Evolutionary conservation across 371 early-diverging fungal genomes (phyloP).

Genomic region (Mortierella sp.): DNA sequence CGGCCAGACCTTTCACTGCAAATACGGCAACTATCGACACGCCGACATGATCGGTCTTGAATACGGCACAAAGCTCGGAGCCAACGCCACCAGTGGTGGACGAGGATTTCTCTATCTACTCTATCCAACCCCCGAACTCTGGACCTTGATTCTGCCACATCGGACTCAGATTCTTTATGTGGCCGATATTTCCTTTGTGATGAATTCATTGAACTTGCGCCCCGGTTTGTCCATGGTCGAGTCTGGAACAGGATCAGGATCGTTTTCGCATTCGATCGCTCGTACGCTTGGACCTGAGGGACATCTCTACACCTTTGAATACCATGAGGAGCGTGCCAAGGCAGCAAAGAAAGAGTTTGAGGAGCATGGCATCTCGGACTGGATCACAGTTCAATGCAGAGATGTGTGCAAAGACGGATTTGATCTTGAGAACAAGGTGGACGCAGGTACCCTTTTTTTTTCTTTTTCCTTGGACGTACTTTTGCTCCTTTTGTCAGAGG

Average conservation of each 20-base stretch:
- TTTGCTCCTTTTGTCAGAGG: too few relatives aligned
- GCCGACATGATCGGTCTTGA: conserved; percentile 86
- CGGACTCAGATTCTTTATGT: conserved; percentile 96
- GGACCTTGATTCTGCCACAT: conserved; percentile 93
- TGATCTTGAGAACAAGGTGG: conserved; percentile 73
- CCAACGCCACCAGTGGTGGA: conserved; percentile 61
- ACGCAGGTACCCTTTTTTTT: conserved; percentile 66
- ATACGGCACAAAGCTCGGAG: conserved; percentile 83
- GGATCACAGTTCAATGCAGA: conserved; percentile 77
- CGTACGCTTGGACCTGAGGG: conserved; percentile 89
- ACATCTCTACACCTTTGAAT: conserved; percentile 93
- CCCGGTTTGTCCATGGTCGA: conserved; percentile 92
- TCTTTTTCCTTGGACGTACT: too few relatives aligned
- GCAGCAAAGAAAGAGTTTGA: conserved; percentile 83
- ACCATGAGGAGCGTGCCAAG: conserved; percentile 82
- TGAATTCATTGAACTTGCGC: conserved; percentile 79
- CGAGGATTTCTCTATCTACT: conserved; percentile 90
- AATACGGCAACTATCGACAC: conserved; percentile 82
- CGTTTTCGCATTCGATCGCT: conserved; percentile 94
- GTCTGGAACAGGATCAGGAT: conserved; percentile 96
- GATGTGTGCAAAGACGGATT: conserved; percentile 96
- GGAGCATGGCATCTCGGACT: conserved; percentile 75
- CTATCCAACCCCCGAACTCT: conserved; percentile 95
- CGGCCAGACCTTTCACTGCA: conserved; percentile 73
- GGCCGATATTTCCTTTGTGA: conserved; percentile 93